phyloP scores from a whole-genome alignment of 1,284 basidiomycete species.

The Coniferiporia sulphurascens region DNA sequence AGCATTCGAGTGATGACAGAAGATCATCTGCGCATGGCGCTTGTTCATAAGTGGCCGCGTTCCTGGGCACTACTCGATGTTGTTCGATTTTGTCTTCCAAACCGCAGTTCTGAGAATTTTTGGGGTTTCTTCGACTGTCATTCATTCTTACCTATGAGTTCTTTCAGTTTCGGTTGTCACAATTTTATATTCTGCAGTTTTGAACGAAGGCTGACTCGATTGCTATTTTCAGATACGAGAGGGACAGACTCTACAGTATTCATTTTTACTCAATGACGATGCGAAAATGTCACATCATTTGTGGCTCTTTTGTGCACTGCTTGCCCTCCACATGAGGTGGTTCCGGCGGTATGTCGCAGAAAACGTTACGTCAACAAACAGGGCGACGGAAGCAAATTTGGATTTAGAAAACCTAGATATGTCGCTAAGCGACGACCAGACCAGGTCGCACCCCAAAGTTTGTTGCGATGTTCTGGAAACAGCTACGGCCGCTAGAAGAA shows the following conservation, averaged over 20 bases:
- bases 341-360: background rate
- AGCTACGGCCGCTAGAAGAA: background rate
- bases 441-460: background rate
- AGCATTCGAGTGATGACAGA: background rate
- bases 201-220: background rate
- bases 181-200: background rate
- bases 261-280: constrained; percentile 28
- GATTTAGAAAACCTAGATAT: background rate
- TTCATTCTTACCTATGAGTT: no score
- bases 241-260: background rate
- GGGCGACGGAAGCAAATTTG: background rate
- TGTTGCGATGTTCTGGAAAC: background rate
- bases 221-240: background rate
- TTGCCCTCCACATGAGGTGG: constrained; percentile 16
- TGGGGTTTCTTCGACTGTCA: background rate
- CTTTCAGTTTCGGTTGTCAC: no score
- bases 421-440: background rate
- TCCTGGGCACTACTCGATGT: background rate
- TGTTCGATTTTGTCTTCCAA: background rate
- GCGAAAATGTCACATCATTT: constrained; percentile 29
- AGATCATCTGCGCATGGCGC: background rate
- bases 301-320: constrained; percentile 28
- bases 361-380: background rate
- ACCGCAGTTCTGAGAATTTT: background rate
- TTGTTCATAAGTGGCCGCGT: background rate